Evolutionary conservation across 1,284 basidiomycete species (phyloP), one percentile per base, ranked within the genome.

Genomic region (Termitomyces sp.): DNA sequence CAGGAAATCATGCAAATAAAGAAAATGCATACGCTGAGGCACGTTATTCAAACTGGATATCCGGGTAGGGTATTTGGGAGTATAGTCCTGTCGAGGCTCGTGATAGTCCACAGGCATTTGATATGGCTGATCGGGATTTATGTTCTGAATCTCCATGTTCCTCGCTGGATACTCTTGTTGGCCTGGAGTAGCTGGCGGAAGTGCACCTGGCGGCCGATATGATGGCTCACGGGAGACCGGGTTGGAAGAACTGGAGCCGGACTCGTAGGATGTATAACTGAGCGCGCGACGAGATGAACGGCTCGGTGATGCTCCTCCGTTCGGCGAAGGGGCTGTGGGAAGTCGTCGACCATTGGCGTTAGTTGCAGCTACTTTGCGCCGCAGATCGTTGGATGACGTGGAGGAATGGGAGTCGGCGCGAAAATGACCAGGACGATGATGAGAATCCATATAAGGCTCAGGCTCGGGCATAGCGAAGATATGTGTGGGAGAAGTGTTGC

Each of bases 401-500:
- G 64, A 65, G 19, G 64, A 65, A 41, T 67, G 65, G 5, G 65
- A 65, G 51, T 70, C 69, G 5, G 50, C 40, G 31, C 61, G 65
- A 52, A 68, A 67, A 50, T 67, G 63, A 50, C 58, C 59, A 13
- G 67, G 58, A 31, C 67, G 60, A n/a, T 67, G 58, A 31, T 65
- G 46, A 12, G 53, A 53, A 28, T 70, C 66, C 44, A 67, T 57
- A 60, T 68, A 73, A 6, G 64, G 64, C 41, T 72, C 69, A 3
- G 73, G 71, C 55, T 73, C 71, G 2, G 73, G 73, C 69, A 74
- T 74, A 8, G 64, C 19, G 30, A 66, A 65, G 19, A 68, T 49
- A 9, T 42, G 58, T 10, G 64, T 62, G 34, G 69, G 61, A n/a
- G 67, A 63, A 28, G 61, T 54, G 8, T 57, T 53, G 38, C 2